Evolutionary conservation across 805 yeast species (phyloP).

Genomic region (Nakazawaea pomicola): DNA sequence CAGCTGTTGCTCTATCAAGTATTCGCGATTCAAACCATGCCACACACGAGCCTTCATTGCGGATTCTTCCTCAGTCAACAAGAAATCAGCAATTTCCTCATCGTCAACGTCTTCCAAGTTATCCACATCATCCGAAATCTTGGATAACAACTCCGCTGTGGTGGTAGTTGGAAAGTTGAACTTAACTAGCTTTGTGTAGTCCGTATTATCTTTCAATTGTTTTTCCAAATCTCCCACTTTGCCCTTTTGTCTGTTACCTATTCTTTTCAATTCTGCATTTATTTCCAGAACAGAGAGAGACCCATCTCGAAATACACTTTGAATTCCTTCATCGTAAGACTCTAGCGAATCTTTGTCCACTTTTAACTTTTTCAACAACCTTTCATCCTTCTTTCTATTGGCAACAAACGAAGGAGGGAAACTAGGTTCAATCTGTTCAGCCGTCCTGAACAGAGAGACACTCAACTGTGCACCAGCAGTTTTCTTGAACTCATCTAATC

Average conservation of each 20-base stretch:
- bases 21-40: slow-evolving; percentile 88
- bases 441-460: slow-evolving; percentile 62
- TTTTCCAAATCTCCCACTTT: too few relatives aligned
- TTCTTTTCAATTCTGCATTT: slow-evolving; percentile 25
- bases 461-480: slow-evolving; percentile 74
- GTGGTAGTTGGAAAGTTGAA: slow-evolving; percentile 17
- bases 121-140: slow-evolving; percentile 55
- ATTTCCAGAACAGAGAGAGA: slow-evolving; percentile 42
- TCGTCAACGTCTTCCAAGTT: slow-evolving; percentile 77
- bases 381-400: slow-evolving; percentile 48
- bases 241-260: slow-evolving; percentile 21
- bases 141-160: slow-evolving; percentile 45
- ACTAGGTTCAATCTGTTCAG: slow-evolving; percentile 36
- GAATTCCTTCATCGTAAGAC: slow-evolving; percentile 23
- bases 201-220: too few relatives aligned
- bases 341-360: slow-evolving; percentile 16
- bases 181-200: not conserved
- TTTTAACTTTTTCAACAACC: slow-evolving; percentile 29
- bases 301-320: slow-evolving; percentile 38
- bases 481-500: slow-evolving; percentile 81
- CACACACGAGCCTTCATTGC: slow-evolving; percentile 76
- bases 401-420: slow-evolving; percentile 81
- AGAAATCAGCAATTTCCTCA: slow-evolving; percentile 60
- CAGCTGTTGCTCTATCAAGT: slow-evolving; percentile 75
- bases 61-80: slow-evolving; percentile 67